Evolutionary conservation across 2,329 filamentous ascomycete species (phyloP).

Genomic region (Pseudogymnoascus sp.): DNA sequence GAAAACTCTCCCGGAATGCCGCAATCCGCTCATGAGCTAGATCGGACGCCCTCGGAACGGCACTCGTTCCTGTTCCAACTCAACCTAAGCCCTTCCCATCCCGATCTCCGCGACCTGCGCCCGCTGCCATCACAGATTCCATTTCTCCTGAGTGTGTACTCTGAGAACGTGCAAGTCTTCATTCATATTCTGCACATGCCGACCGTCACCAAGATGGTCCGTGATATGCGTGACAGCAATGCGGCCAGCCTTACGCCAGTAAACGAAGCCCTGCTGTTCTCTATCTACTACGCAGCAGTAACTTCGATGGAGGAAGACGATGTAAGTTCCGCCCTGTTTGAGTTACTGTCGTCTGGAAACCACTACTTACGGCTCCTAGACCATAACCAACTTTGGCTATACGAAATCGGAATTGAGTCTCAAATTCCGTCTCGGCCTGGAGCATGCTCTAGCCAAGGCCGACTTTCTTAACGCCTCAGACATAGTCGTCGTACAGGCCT

Average conservation of each 20-base stretch:
- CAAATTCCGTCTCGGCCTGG: slow-evolving; percentile 39
- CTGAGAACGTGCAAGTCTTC: slow-evolving; percentile 42
- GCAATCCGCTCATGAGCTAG: slow-evolving; percentile 32
- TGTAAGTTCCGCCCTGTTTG: slow-evolving; percentile 28
- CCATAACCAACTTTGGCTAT: slow-evolving; percentile 38
- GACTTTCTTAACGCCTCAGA: slow-evolving; percentile 43
- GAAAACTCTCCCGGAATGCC: slow-evolving; percentile 26
- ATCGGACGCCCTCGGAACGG: slow-evolving; percentile 36
- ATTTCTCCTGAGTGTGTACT: slow-evolving; percentile 42
- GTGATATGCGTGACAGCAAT: slow-evolving; percentile 30
- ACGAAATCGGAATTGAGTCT: slow-evolving; percentile 37
- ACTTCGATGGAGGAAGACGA: slow-evolving; percentile 50
- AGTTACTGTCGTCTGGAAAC: background rate
- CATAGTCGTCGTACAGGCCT: slow-evolving; percentile 40
- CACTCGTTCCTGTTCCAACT: slow-evolving; percentile 45
- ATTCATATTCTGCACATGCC: slow-evolving; percentile 39
- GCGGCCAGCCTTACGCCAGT: slow-evolving; percentile 30
- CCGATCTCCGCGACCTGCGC: slow-evolving; percentile 34
- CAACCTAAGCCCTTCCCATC: slow-evolving; percentile 27
- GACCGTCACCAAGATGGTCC: slow-evolving; percentile 34
- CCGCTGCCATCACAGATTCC: slow-evolving; percentile 47
- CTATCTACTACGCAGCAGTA: slow-evolving; percentile 48
- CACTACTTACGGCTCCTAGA: slow-evolving; percentile 22
- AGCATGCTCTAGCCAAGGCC: slow-evolving; percentile 41
- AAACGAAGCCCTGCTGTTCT: slow-evolving; percentile 45